Evolutionary conservation across 2,329 filamentous ascomycete genomes (phyloP).

Genomic region (Penicillium sp.): DNA sequence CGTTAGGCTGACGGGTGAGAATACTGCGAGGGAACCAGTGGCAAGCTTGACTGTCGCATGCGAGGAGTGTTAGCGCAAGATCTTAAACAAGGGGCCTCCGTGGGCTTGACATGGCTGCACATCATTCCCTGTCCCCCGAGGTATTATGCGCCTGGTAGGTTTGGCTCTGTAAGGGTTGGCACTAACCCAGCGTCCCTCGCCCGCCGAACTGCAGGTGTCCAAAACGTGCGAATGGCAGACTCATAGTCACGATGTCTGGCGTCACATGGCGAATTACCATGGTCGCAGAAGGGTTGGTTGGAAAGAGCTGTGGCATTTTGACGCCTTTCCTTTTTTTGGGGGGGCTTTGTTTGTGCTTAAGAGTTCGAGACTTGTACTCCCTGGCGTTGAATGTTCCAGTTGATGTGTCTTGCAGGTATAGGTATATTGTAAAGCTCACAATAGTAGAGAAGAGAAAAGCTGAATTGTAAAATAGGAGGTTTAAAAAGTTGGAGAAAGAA

Average conservation of each 20-base stretch:
- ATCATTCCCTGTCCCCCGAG: neutral
- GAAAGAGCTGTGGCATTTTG: conserved; percentile 56
- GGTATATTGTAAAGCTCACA: no score
- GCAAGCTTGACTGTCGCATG: conserved; percentile 66
- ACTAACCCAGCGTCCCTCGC: conserved; percentile 76
- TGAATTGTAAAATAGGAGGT: neutral
- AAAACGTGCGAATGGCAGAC: conserved; percentile 77
- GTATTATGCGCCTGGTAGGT: conserved; percentile 3
- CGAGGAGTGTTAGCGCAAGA: conserved; percentile 19
- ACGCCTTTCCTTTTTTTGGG: neutral
- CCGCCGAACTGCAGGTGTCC: conserved; percentile 81
- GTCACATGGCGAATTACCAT: conserved; percentile 89
- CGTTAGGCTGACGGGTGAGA: conserved; percentile 87
- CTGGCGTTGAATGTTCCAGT: conserved; percentile 16
- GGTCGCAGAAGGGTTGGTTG: conserved; percentile 70
- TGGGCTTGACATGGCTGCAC: neutral
- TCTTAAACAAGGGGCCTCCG: neutral
- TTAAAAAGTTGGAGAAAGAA: neutral
- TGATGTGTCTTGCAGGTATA: neutral
- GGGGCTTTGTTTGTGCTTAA: neutral
- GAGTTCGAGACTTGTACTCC: conserved; percentile 5
- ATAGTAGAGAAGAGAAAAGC: neutral
- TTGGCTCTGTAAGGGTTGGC: conserved; percentile 8
- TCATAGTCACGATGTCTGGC: conserved; percentile 62
- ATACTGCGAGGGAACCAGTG: conserved; percentile 77